Evolutionary conservation across 352 stramenopile genomes (phyloP), one percentile per base, ranked within the genome.

Genomic region (Pythium dissotocum): DNA sequence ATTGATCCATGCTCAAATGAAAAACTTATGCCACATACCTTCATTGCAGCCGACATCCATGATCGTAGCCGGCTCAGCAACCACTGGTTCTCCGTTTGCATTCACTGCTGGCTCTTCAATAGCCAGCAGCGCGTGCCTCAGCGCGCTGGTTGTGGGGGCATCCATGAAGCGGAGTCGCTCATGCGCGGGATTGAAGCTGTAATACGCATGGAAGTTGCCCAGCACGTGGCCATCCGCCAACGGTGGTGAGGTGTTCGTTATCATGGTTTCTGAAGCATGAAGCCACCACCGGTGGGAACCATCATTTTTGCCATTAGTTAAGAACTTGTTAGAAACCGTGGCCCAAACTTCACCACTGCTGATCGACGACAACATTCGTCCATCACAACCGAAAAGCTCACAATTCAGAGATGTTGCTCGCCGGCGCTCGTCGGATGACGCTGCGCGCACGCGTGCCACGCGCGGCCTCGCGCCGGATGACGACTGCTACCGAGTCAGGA

Each of bases 41-140:
- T 95, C 87, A 59, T 95, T 93, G 69, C 87, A 94, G 36, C 87
- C 85, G 67, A 95, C 76, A 70, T 92, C 87, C n/a, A 93, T 67
- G 49, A 91, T 71, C 0, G 75, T 85, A 10, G 72, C 77, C 26
- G 73, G 68, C 51, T 65, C 67, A 42, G 67, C 40, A 16, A 40
- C 42, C 14, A 54, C 53, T 46, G 55, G 63, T 8, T 69, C 67
- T 2, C 57, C 59, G 14, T 77, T 55, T 6, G 30, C 36, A 2
- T 12, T 13, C 46, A 24, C 46, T 28, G 18, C 46, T 14, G 8
- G 46, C 21, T 1, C 18, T 28, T 53, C 46, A 53, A 53, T n/a
- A 28, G 16, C 35, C 18, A 91, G 69, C 66, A 91, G 62, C 38
- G 68, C 72, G n/a, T 66, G 61, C 30, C 74, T 74, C 55, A 95